Evolutionary conservation across 2,329 filamentous ascomycete species (phyloP).

Genomic region (Curvularia sp.): DNA sequence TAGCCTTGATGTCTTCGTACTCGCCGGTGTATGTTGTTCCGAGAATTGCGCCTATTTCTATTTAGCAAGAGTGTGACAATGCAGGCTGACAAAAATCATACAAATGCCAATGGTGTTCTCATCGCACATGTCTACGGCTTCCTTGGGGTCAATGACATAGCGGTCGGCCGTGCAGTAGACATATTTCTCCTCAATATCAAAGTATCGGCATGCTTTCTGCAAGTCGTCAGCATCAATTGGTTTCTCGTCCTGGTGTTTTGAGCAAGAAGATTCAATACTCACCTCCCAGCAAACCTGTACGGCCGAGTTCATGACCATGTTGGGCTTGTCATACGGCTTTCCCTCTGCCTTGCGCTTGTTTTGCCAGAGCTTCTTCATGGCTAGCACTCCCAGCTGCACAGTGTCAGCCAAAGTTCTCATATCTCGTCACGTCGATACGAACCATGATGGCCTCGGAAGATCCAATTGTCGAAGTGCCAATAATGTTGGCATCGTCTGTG

Average conservation of each 20-base stretch:
- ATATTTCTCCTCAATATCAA: conserved; percentile 90
- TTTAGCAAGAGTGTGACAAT: not conserved
- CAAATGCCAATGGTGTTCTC: conserved; percentile 90
- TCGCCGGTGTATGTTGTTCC: conserved; percentile 95
- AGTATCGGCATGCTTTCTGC: conserved; percentile 75
- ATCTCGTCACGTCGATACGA: conserved; percentile 1
- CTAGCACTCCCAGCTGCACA: conserved; percentile 70
- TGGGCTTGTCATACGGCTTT: conserved; percentile 80
- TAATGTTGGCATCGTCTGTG: conserved; percentile 65
- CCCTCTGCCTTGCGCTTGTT: conserved; percentile 83
- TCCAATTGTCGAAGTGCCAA: conserved; percentile 88
- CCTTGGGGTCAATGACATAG: conserved; percentile 68
- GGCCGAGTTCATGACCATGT: conserved; percentile 94
- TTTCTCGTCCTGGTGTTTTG: too few relatives aligned
- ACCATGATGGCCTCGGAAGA: conserved; percentile 79
- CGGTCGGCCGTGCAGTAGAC: conserved; percentile 68
- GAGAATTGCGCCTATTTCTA: conserved; percentile 67
- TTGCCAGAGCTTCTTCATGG: conserved; percentile 96
- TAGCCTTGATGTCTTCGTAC: conserved; percentile 87
- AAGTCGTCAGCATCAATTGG: not conserved
- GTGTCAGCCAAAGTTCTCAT: conserved; percentile 11
- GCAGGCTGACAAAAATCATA: conserved; percentile 3
- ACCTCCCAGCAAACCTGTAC: conserved; percentile 95
- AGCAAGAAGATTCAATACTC: not conserved
- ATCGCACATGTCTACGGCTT: conserved; percentile 67